Percentiles rank a stretch among this genome's conserved stretches.
Conservation (phyloP, 805 yeast species). For the Candida vaughaniae region DNA sequence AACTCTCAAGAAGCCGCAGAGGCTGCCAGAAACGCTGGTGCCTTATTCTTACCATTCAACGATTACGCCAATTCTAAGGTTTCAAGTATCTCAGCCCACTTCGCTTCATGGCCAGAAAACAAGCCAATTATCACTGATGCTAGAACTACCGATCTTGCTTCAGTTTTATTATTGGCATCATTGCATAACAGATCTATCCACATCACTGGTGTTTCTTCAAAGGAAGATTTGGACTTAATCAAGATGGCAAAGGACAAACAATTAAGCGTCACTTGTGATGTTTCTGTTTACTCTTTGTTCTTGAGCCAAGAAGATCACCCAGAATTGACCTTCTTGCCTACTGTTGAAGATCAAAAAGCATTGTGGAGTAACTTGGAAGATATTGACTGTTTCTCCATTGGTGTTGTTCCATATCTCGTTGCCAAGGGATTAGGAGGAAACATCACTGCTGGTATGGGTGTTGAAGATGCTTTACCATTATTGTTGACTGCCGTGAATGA, state of each 20-base stretch:
- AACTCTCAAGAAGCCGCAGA: constrained; percentile 63
- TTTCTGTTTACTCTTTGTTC: constrained; percentile 75
- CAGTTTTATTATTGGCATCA: constrained; percentile 84
- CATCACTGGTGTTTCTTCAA: constrained; percentile 79
- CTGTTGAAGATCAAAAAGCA: constrained; percentile 74
- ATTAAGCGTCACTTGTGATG: constrained; percentile 86
- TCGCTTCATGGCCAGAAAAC: constrained; percentile 77
- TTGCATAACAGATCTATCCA: constrained; percentile 83
- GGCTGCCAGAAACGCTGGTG: constrained; percentile 66
- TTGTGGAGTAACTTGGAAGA: constrained; percentile 73
- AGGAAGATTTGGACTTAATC: constrained; percentile 80
- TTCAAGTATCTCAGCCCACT: constrained; percentile 74
- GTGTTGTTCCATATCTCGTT: constrained; percentile 70
- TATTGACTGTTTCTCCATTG: constrained; percentile 86
- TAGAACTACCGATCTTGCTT: constrained; percentile 87
- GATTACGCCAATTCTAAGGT: constrained; percentile 68
- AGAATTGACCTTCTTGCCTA: constrained; percentile 71
- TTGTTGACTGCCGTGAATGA: constrained; percentile 76
- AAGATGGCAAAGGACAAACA: constrained; percentile 82
- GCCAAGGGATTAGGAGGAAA: constrained; percentile 64
- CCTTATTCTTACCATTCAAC: constrained; percentile 79
- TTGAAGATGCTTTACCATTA: constrained; percentile 78
- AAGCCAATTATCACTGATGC: constrained; percentile 94
- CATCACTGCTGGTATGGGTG: constrained; percentile 70
- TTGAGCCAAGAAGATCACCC: constrained; percentile 70